Evolutionary conservation across 2,329 filamentous ascomycete species (phyloP).

Genomic region (Fulvia fulva): DNA sequence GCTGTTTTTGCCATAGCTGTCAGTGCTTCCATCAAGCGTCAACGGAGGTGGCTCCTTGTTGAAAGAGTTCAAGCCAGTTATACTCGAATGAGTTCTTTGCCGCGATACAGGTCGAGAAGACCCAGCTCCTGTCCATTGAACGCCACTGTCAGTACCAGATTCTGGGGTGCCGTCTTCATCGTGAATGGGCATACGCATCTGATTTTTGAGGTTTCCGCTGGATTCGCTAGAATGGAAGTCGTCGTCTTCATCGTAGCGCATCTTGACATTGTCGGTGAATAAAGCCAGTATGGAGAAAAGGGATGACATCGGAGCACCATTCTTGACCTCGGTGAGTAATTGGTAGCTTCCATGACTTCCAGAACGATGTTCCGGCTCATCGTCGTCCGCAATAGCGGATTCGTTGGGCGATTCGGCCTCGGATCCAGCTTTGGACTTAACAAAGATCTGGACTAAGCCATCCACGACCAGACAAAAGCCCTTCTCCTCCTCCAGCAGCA

Average conservation of each 20-base stretch:
- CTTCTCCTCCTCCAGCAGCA: slow-evolving; percentile 94
- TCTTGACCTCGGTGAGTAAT: slow-evolving; percentile 92
- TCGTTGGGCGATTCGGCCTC: slow-evolving; percentile 40
- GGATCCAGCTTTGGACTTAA: slow-evolving; percentile 70
- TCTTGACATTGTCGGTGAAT: slow-evolving; percentile 89
- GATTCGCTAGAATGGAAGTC: slow-evolving; percentile 36
- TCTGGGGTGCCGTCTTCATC: slow-evolving; percentile 23
- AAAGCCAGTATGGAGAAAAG: slow-evolving; percentile 94
- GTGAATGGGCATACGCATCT: slow-evolving; percentile 20
- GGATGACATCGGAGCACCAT: slow-evolving; percentile 97
- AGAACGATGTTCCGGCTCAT: slow-evolving; percentile 60
- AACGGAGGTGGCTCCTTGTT: slow-evolving; percentile 30
- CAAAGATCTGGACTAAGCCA: slow-evolving; percentile 93
- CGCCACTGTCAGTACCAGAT: slow-evolving; percentile 25
- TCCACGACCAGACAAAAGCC: slow-evolving; percentile 97
- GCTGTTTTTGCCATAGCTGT: slow-evolving; percentile 23
- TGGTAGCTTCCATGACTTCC: slow-evolving; percentile 82
- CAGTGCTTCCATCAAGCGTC: slow-evolving; percentile 24
- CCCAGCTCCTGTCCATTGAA: slow-evolving; percentile 18
- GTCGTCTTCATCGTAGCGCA: slow-evolving; percentile 67
- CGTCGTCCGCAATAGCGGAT: slow-evolving; percentile 44
- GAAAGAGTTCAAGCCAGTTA: slow-evolving; percentile 13
- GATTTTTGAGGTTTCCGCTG: slow-evolving; percentile 22
- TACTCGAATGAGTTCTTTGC: slow-evolving; percentile 22
- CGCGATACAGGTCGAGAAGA: slow-evolving; percentile 25